Evolutionary conservation across 2,329 filamentous ascomycete species (phyloP), one percentile per base, ranked within the genome.

Genomic region (Basipetospora chlamydospora): DNA sequence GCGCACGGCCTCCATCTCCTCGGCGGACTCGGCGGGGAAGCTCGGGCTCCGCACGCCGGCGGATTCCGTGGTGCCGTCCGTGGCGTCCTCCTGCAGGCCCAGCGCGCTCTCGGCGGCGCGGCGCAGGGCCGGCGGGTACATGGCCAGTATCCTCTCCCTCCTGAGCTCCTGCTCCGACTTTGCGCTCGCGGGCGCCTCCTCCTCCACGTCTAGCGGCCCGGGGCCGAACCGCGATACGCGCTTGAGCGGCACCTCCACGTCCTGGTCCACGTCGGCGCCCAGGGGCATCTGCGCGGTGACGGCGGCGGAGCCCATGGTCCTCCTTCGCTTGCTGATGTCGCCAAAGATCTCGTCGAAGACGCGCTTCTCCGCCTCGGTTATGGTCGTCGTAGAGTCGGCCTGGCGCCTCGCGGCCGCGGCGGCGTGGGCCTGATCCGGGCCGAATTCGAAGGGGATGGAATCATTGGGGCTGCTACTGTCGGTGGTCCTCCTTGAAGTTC

Each of bases 311-410:
- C 28, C 17, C 3, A 36, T 11, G n/a, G 37, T 28, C 26, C 33
- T 35, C 33, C 39, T 35, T 9, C 39, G 33, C 18, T 23, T 37
- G 21, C 43, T 41, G 10, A 63, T 61, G 22, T 62, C 58, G 30
- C 59, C 54, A 32, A 68, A 66, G 30, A 78, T 77, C 36, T 73
- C 62, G 35, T 64, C 59, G 44, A 79, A 79, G 35, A 77, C 69
- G 35, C 62, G 58, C 20, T 67, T 61, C 48, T 79, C 74, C 0
- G 57, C 49, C 0, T 66, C 65, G 0, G 74, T 79, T 33, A 78
- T 72, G 5, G 72, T 78, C 3, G 63, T 64, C 31, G 51, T 30
- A 39, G 37, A 13, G 26, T 22, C 37, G 42, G 40, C 21, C 44
- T 30, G 39, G 20, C 9, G 12, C 3, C 35, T 16, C 29, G 34